A percentile compares a stretch with the other conserved stretches of the same genome.
phyloP scores from a whole-genome alignment of 1,284 basidiomycete species.

The Ceratobasidium sp. region DNA sequence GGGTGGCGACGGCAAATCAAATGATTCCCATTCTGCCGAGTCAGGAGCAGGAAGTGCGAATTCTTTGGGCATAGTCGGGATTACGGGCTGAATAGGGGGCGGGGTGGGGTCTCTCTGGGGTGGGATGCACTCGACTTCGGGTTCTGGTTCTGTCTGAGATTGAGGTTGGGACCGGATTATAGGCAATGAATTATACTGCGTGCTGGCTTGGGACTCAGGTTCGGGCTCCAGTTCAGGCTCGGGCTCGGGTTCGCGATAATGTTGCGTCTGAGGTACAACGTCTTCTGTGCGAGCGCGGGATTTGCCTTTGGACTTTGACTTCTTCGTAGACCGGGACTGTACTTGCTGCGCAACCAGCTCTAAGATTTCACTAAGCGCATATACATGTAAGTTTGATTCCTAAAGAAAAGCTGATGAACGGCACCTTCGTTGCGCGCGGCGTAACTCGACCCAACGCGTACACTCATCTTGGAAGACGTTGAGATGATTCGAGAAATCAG shows the following conservation, averaged over 20 bases:
- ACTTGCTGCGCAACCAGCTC: neutral
- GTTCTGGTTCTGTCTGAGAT: neutral
- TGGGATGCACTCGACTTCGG: neutral
- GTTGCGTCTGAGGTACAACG: neutral
- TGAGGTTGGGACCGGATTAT: neutral
- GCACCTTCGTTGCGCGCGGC: slow-evolving; percentile 15
- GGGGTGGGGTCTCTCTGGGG: neutral
- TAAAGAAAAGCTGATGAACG: neutral
- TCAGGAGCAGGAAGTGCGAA: slow-evolving; percentile 18
- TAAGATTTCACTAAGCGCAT: neutral
- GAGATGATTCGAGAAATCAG: slow-evolving; percentile 55
- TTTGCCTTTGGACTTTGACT: slow-evolving; percentile 18
- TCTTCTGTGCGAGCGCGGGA: neutral
- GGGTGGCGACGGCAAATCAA: slow-evolving; percentile 22
- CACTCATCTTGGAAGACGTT: slow-evolving; percentile 53
- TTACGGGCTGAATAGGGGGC: neutral
- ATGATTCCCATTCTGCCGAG: slow-evolving; percentile 28
- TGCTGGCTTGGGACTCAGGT: neutral
- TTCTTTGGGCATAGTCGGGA: neutral
- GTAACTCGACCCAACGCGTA: slow-evolving; percentile 16
- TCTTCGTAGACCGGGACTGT: slow-evolving; percentile 8
- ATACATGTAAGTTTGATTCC: neutral
- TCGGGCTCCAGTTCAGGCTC: neutral
- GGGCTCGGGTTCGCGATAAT: neutral
- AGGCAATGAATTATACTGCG: no score